Evolutionary conservation across 1,139 yeast genomes (phyloP).

Genomic region (Lodderomyces pseudojiufengensis): DNA sequence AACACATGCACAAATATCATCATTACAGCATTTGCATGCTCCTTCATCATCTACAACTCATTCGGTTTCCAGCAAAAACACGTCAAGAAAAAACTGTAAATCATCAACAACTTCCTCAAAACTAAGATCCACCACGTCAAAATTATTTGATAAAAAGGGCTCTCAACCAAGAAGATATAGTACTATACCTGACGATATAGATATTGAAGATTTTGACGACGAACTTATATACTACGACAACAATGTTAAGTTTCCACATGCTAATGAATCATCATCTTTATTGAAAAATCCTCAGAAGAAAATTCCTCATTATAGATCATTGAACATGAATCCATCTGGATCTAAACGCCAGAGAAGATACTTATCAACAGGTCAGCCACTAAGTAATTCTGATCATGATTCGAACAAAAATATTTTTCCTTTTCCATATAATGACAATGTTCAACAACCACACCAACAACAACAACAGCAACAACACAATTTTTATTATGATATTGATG

Average conservation of each 20-base stretch:
- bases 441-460: too few relatives aligned
- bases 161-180: constrained; percentile 70
- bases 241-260: constrained; percentile 12
- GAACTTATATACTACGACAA: constrained; percentile 49
- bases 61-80: constrained; percentile 24
- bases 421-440: constrained; percentile 46
- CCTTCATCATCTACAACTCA: constrained; percentile 8
- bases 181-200: constrained; percentile 65
- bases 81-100: constrained; percentile 25
- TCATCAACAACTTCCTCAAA: constrained; percentile 36
- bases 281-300: constrained; percentile 25
- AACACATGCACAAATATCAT: constrained; percentile 3
- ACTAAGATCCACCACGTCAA: constrained; percentile 65
- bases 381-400: constrained; percentile 4
- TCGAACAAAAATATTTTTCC: constrained; percentile 30
- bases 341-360: constrained; percentile 35
- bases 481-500: constrained; percentile 39
- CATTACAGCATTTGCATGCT: neutral
- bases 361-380: constrained; percentile 33
- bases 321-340: constrained; percentile 34
- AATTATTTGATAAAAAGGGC: constrained; percentile 66
- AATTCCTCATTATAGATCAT: constrained; percentile 43
- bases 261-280: constrained; percentile 33
- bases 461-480: constrained; percentile 30
- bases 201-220: constrained; percentile 63